phyloP scores from a whole-genome alignment of 2,329 filamentous ascomycete species.

The Ascocoryne sarcoides region DNA sequence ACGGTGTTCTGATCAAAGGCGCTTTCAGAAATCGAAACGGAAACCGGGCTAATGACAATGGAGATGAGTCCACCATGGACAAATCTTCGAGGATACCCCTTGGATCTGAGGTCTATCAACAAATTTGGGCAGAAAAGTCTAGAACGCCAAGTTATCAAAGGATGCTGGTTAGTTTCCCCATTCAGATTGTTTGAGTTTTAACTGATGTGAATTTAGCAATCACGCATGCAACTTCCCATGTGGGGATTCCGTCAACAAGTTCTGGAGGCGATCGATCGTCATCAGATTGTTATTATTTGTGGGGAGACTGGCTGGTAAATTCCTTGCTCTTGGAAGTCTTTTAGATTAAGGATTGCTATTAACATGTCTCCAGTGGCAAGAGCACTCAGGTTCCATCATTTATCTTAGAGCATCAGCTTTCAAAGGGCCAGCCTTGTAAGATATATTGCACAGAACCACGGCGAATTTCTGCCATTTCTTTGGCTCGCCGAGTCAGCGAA shows the following conservation, averaged over 20 bases:
- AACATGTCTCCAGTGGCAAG: slow-evolving; percentile 55
- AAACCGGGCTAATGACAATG: slow-evolving; percentile 38
- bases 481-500: slow-evolving; percentile 87
- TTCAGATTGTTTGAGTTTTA: slow-evolving; percentile 14
- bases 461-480: slow-evolving; percentile 89
- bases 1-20: slow-evolving; percentile 67
- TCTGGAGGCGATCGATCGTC: slow-evolving; percentile 62
- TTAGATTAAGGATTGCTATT: neutral
- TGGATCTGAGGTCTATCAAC: slow-evolving; percentile 37
- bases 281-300: slow-evolving; percentile 88
- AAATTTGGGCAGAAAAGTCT: slow-evolving; percentile 51
- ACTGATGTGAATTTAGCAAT: slow-evolving; percentile 32
- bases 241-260: slow-evolving; percentile 77
- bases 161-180: slow-evolving; percentile 55
- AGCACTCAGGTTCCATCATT: slow-evolving; percentile 96
- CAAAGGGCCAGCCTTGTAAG: slow-evolving; percentile 73
- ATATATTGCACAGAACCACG: slow-evolving; percentile 94
- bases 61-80: slow-evolving; percentile 35
- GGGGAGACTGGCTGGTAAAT: slow-evolving; percentile 85
- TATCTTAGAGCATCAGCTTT: slow-evolving; percentile 80
- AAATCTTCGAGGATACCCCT: slow-evolving; percentile 25
- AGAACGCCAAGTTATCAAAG: slow-evolving; percentile 55
- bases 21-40: slow-evolving; percentile 59
- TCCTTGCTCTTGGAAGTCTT: neutral
- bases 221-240: slow-evolving; percentile 77